Conservation (phyloP, 495 filamentous ascomycete genomes). For the Lepraria neglecta region DNA sequence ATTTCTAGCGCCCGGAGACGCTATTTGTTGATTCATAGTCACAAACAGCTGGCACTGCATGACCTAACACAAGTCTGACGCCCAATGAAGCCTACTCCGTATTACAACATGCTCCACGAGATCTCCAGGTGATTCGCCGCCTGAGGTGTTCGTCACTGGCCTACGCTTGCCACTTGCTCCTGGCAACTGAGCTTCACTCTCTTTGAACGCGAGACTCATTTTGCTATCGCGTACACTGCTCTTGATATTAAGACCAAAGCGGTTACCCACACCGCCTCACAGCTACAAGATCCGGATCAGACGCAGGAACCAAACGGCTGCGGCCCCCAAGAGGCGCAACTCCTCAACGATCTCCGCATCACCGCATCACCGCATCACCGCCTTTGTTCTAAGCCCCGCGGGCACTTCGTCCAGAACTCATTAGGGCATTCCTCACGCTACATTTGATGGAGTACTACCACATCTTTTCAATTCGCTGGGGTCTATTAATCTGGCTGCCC, state of each 20-base stretch:
- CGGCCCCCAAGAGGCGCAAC: constrained; percentile 2
- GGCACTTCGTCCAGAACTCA: not conserved
- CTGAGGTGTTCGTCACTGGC: not conserved
- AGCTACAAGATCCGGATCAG: constrained; percentile 9
- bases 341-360: no score
- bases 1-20: not conserved
- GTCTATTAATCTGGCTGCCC: not conserved
- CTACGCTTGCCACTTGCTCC: constrained; percentile 3
- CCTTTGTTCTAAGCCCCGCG: not conserved
- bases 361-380: no score
- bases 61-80: constrained; percentile 5
- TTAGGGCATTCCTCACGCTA: no score
- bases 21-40: constrained; percentile 11
- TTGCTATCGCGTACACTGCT: not conserved
- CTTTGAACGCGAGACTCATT: constrained; percentile 1
- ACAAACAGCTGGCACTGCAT: constrained; percentile 15
- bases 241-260: not conserved
- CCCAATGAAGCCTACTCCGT: constrained; percentile 8
- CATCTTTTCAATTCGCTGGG: not conserved
- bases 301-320: constrained; percentile 9
- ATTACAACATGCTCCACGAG: not conserved
- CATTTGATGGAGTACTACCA: no score
- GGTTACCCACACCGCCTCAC: constrained; percentile 6
- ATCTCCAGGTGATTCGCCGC: constrained; percentile 6
- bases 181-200: not conserved